These are phyloP conservation scores for Phytophthora ramorum DNA, from an alignment of 352 stramenopile species.

Conservation along the genomic window DNA sequence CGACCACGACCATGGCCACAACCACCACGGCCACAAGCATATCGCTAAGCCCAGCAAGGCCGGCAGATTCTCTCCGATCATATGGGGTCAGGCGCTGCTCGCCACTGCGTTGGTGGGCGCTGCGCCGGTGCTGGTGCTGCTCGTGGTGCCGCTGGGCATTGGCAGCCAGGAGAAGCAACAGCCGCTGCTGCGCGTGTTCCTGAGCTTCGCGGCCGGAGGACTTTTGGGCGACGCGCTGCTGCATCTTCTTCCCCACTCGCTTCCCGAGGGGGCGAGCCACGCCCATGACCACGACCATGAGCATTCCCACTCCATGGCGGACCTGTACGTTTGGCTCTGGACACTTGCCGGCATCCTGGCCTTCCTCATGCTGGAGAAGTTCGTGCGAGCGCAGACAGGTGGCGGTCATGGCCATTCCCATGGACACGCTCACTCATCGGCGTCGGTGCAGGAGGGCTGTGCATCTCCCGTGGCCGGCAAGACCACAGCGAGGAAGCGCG, in stretches of 20 bases:
- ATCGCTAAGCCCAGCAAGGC: slow-evolving; percentile 2
- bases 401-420: slow-evolving; percentile 48
- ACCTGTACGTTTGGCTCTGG: slow-evolving; percentile 81
- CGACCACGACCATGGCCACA: too few species aligned
- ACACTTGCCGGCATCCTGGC: slow-evolving; percentile 74
- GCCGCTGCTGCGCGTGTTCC: slow-evolving; percentile 79
- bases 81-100: slow-evolving; percentile 75
- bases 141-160: slow-evolving; percentile 73
- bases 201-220: slow-evolving; percentile 90
- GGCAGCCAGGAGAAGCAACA: slow-evolving; percentile 67
- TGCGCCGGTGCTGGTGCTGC: slow-evolving; percentile 71
- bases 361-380: slow-evolving; percentile 87
- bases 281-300: slow-evolving; percentile 54
- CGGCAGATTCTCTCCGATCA: slow-evolving; percentile 48
- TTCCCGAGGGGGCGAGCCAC: slow-evolving; percentile 44
- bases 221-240: slow-evolving; percentile 92
- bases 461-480: slow-evolving; percentile 17
- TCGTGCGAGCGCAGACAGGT: slow-evolving; percentile 72
- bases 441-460: slow-evolving; percentile 32
- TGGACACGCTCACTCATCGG: slow-evolving; percentile 32
- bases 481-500: slow-evolving; percentile 45
- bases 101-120: slow-evolving; percentile 78
- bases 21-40: slow-evolving; percentile 27
- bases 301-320: slow-evolving; percentile 67
- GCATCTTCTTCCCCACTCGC: slow-evolving; percentile 90